Evolutionary conservation across 73 alveolate species (phyloP).

Genomic region (Blepharisma japonicum): DNA sequence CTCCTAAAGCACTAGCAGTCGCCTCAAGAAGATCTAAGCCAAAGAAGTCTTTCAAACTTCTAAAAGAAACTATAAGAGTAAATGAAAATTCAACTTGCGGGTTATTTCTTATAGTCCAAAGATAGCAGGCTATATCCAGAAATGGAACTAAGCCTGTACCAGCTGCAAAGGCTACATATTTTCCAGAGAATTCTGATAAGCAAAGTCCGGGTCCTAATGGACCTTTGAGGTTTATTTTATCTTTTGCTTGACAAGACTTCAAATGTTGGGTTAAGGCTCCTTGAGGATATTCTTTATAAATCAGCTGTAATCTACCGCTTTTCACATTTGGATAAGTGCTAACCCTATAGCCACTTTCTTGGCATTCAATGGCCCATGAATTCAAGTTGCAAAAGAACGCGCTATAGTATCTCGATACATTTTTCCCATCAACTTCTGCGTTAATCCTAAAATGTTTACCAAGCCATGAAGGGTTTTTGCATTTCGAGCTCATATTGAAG

Average conservation of each 20-base stretch:
- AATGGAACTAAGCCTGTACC: slow-evolving; percentile 29
- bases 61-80: neutral
- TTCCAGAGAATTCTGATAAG: neutral
- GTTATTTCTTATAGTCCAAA: neutral
- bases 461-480: neutral
- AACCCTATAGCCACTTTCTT: neutral
- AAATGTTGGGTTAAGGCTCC: slow-evolving; percentile 9
- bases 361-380: neutral
- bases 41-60: slow-evolving; percentile 19
- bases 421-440: neutral
- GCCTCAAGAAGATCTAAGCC: neutral
- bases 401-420: neutral
- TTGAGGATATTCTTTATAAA: slow-evolving; percentile 22
- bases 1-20: no score
- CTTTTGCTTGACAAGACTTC: neutral
- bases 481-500: slow-evolving; percentile 1
- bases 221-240: neutral
- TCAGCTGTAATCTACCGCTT: neutral
- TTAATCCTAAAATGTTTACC: slow-evolving; percentile 11
- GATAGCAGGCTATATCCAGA: neutral
- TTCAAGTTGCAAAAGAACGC: neutral
- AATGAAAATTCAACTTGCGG: neutral
- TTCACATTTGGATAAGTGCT: neutral
- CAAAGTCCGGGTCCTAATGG: slow-evolving; percentile 16
- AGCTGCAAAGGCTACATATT: slow-evolving; percentile 15